phyloP scores from a whole-genome alignment of 2,329 filamentous ascomycete genomes.

The Hymenoscyphus infarciens region DNA sequence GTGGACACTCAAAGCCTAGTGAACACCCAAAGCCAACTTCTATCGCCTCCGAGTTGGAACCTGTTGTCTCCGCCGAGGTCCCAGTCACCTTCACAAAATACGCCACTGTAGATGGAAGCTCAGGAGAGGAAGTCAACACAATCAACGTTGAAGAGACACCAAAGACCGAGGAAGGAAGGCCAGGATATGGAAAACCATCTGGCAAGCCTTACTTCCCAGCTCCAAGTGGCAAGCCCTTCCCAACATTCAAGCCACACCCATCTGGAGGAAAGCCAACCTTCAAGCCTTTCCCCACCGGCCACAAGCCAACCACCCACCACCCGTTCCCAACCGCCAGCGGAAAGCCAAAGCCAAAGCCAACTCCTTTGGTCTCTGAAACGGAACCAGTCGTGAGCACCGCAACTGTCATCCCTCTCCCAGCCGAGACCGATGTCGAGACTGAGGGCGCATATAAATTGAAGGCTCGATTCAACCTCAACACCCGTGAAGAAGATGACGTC shows the following conservation, averaged over 20 bases:
- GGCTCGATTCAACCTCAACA: background rate
- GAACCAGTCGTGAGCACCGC: background rate
- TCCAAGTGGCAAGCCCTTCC: background rate
- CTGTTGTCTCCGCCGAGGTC: too few relatives aligned
- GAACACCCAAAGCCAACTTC: background rate
- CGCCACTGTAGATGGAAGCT: too few relatives aligned
- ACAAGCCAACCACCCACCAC: background rate
- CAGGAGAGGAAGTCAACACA: background rate
- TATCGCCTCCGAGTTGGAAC: too few relatives aligned
- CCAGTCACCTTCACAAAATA: too few relatives aligned
- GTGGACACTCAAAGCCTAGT: too few relatives aligned
- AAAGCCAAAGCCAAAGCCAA: background rate
- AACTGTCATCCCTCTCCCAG: background rate
- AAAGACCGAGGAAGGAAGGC: background rate
- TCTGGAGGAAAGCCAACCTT: background rate
- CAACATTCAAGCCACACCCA: background rate
- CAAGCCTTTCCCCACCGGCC: background rate
- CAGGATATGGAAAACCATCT: background rate
- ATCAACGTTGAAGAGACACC: background rate
- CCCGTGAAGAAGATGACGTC: background rate
- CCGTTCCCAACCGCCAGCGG: background rate
- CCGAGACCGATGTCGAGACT: background rate
- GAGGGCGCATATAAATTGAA: too few relatives aligned
- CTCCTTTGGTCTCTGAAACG: background rate
- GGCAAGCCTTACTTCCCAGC: background rate